Evolutionary conservation across 2,329 filamentous ascomycete genomes (phyloP), one percentile per base, ranked within the genome.

Genomic region (Dichotomopilus funicola): DNA sequence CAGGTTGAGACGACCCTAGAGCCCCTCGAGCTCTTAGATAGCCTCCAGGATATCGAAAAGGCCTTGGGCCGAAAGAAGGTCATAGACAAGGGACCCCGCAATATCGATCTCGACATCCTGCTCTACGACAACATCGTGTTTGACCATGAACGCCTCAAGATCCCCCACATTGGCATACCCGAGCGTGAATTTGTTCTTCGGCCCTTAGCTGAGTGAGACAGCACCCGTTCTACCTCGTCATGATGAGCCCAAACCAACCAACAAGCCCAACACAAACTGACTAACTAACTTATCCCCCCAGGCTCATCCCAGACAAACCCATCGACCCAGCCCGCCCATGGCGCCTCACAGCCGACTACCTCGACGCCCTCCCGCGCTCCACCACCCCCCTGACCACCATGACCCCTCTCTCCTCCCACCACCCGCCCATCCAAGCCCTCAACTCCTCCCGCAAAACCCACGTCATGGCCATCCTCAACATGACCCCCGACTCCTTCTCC

Each of bases 401-500:
- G 51, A 84, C 81, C 1, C 81, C 82, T 2, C 69, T 86, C 38
- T 77, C 76, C 2, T 46, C 70, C 5, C 68, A 69, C 5, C 68
- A 79, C 40, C 70, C 77, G 9, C 75, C 82, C 1, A 72, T 94
- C 41, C 80, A 81, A 50, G 78, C 88, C 13, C 72, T 83, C 35
- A 72, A 75, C 36, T 72, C 78, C 6, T 75, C 78, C 46, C 80
- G 85, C 48, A 77, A 74, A 52, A 96, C 92, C 0, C 82, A 83
- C 46, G 73, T 96, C 62, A 99, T 99, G 94, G 89, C 88, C 53
- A 95, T 99, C 61, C 77, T 97, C 46, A 99, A 99, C 71, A 75
- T 95, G 51, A 97, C 94, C 0, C 92, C 92, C 0, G 92, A 99
- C 72, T 97, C 92, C 8, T 99, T 99, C 75, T 97, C 92, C 1